These are phyloP conservation scores for Huntiella omanensis DNA, from an alignment of 2,329 filamentous ascomycete genomes.

Conservation along the genomic window DNA sequence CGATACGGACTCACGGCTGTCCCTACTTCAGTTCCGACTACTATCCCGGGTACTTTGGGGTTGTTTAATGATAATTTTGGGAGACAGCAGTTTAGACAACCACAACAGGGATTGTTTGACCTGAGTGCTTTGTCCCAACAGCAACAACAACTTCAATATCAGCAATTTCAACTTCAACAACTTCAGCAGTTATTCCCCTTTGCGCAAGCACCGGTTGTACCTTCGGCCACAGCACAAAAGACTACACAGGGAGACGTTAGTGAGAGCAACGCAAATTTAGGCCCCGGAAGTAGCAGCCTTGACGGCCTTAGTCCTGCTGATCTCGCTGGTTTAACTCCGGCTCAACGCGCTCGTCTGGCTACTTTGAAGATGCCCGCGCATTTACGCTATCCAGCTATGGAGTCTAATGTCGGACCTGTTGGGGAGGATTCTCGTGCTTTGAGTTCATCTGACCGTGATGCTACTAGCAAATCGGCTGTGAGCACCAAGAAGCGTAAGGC, in stretches of 20 bases:
- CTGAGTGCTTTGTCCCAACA: conserved; percentile 6
- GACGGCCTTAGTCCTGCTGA: conserved; percentile 10
- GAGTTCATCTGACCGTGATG: conserved; percentile 39
- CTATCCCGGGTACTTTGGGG: background rate
- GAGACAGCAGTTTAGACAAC: too few species aligned
- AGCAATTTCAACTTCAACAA: conserved; percentile 6
- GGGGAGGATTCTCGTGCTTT: conserved; percentile 28
- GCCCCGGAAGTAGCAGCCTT: conserved; percentile 1
- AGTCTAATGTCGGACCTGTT: conserved; percentile 32
- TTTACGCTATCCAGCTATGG: conserved; percentile 30
- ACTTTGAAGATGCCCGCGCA: conserved; percentile 48
- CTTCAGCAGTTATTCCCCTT: conserved; percentile 9
- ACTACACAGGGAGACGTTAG: background rate
- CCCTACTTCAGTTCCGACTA: conserved; percentile 1
- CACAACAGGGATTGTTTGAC: conserved; percentile 6
- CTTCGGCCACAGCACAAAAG: conserved; percentile 2
- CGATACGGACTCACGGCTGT: background rate
- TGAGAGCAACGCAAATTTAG: background rate
- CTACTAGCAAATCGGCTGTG: conserved; percentile 24
- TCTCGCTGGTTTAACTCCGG: conserved; percentile 28
- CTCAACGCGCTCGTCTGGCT: conserved; percentile 37
- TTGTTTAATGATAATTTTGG: background rate
- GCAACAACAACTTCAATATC: conserved; percentile 7
- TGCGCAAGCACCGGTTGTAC: conserved; percentile 1
- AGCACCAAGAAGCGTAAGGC: conserved; percentile 50